A percentile compares a stretch with the other conserved stretches of the same genome.
Evolutionary conservation across 164 flowering plant genomes (phyloP).

Genomic region (Aristolochia contorta): DNA sequence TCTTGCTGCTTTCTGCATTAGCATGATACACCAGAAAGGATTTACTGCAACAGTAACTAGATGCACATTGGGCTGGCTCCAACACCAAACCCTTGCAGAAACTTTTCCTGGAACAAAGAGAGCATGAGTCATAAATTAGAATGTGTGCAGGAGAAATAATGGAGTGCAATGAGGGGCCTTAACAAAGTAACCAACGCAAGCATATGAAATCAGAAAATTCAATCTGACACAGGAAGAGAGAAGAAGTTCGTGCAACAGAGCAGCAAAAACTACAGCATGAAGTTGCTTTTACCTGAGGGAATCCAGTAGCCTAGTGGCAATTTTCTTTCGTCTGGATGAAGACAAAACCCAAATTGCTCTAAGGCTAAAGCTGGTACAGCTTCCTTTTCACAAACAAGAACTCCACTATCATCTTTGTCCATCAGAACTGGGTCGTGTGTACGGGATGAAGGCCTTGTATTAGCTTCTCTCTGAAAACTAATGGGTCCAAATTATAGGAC

Average conservation of each 20-base stretch:
- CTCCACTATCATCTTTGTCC: conserved; percentile 24
- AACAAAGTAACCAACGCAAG: background rate
- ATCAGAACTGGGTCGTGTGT: conserved; percentile 3
- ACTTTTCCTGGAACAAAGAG: conserved; percentile 57
- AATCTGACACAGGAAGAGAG: background rate
- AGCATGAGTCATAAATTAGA: background rate
- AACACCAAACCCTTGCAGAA: conserved; percentile 41
- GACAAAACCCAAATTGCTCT: too few species aligned
- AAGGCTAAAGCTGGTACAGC: conserved; percentile 58
- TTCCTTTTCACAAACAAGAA: conserved; percentile 43
- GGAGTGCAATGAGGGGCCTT: too few species aligned
- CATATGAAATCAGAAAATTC: background rate
- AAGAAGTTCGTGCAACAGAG: background rate
- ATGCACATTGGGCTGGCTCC: conserved; percentile 49
- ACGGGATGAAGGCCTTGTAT: conserved; percentile 15
- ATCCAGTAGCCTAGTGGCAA: conserved; percentile 64
- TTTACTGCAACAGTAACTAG: conserved; percentile 30
- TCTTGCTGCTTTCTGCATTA: background rate
- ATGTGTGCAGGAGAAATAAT: too few species aligned
- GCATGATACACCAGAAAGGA: too few species aligned
- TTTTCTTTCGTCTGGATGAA: too few species aligned
- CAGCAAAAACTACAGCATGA: background rate
- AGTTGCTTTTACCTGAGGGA: conserved; percentile 39
- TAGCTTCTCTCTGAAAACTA: conserved; percentile 41
- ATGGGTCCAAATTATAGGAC: conserved; percentile 55